phyloP scores from a whole-genome alignment of 2,329 filamentous ascomycete species.

The Myriosclerotinia curreyana region DNA sequence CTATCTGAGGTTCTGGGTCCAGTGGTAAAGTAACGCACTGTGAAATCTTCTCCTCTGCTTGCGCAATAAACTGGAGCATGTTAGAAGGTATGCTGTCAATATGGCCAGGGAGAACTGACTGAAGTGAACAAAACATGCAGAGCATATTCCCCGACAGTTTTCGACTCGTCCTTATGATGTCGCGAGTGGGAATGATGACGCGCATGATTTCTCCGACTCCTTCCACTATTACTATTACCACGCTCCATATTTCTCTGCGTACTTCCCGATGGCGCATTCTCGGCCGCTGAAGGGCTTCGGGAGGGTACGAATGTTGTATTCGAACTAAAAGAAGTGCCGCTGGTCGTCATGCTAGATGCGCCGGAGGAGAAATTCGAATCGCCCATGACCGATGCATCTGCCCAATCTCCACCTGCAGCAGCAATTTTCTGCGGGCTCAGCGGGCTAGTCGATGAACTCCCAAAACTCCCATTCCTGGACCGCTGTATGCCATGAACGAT shows the following conservation, averaged over 20 bases:
- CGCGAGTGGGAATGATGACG: conserved; percentile 65
- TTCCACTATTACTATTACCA: conserved; percentile 56
- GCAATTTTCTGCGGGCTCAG: conserved; percentile 84
- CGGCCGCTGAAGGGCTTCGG: conserved; percentile 43
- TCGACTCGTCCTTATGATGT: conserved; percentile 69
- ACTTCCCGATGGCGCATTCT: conserved; percentile 44
- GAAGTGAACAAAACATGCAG: conserved; percentile 95
- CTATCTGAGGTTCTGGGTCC: conserved; percentile 79
- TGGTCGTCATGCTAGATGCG: conserved; percentile 33
- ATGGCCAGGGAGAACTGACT: conserved; percentile 47
- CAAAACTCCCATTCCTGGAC: conserved; percentile 81
- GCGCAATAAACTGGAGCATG: conserved; percentile 71
- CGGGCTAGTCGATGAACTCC: conserved; percentile 76
- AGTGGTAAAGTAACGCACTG: conserved; percentile 78
- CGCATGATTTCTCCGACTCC: conserved; percentile 68
- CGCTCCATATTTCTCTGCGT: conserved; percentile 56
- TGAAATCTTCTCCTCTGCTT: conserved; percentile 94
- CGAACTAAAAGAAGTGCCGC: conserved; percentile 36
- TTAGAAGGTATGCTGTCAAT: conserved; percentile 27
- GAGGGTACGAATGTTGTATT: conserved; percentile 39
- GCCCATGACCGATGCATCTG: conserved; percentile 38
- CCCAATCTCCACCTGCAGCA: conserved; percentile 50
- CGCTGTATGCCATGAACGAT: conserved; percentile 97
- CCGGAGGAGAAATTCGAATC: conserved; percentile 34
- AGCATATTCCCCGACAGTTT: conserved; percentile 97